Evolutionary conservation across 176 grass and related monocot genomes (phyloP).

Genomic region (Musa troglodytarum): DNA sequence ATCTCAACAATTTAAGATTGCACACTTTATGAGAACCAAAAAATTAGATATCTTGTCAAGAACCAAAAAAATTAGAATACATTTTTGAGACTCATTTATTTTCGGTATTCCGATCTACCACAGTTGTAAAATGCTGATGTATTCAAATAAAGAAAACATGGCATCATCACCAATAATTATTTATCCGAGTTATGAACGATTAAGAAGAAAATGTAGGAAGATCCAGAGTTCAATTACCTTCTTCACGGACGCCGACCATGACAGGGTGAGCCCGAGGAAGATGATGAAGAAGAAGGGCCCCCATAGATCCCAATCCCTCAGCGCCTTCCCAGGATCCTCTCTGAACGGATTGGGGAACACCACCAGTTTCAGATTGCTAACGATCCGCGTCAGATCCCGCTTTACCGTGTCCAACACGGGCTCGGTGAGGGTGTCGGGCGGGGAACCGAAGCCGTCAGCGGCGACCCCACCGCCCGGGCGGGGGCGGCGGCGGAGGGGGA

Average conservation of each 20-base stretch:
- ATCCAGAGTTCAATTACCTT: slow-evolving; percentile 37
- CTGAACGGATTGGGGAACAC: slow-evolving; percentile 94
- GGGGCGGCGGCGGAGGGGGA: background rate
- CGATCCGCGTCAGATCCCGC: slow-evolving; percentile 86
- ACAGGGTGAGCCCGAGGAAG: slow-evolving; percentile 84
- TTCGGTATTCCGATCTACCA: too few species aligned
- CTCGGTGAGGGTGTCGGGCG: slow-evolving; percentile 76
- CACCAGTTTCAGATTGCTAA: slow-evolving; percentile 94
- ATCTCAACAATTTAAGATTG: too few species aligned
- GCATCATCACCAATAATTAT: too few species aligned
- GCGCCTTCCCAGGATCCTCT: slow-evolving; percentile 90
- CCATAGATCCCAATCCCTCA: slow-evolving; percentile 99
- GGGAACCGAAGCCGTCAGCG: slow-evolving; percentile 57
- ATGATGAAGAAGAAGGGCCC: slow-evolving; percentile 98
- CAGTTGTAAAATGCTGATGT: too few species aligned
- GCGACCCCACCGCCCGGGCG: slow-evolving; percentile 12
- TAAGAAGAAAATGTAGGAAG: background rate
- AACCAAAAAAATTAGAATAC: too few species aligned
- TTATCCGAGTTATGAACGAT: background rate
- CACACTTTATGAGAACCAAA: too few species aligned
- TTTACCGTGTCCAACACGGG: slow-evolving; percentile 95
- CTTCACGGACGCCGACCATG: slow-evolving; percentile 89
- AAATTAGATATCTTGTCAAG: too few species aligned
- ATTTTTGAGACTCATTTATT: too few species aligned
- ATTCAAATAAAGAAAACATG: too few species aligned